phyloP scores from a whole-genome alignment of 768 basidiomycete species.

The Suillus decipiens region DNA sequence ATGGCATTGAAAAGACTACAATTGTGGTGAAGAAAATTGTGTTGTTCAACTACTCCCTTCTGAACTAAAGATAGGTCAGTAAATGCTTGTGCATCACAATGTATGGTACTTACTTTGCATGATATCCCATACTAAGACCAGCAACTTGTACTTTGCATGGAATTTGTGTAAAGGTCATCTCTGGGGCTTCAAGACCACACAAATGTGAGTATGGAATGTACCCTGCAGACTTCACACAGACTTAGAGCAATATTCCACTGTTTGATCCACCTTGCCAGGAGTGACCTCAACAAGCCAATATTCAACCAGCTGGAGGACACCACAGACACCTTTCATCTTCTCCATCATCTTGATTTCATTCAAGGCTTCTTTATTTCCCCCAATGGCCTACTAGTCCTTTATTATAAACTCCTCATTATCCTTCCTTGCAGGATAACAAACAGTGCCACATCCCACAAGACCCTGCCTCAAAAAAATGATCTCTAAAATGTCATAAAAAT shows the following conservation, averaged over 20 bases:
- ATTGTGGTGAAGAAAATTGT: constrained; percentile 7
- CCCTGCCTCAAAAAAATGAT: not conserved
- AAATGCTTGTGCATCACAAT: not conserved
- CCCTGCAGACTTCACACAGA: not conserved
- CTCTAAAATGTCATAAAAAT: not conserved
- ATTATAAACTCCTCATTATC: not conserved
- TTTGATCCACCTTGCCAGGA: not conserved
- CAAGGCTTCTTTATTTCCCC: constrained; percentile 1
- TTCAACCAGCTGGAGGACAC: constrained; percentile 6
- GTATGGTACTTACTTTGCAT: not conserved
- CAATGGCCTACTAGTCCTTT: constrained; percentile 12
- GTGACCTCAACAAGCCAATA: not conserved
- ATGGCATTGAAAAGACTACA: constrained; percentile 9
- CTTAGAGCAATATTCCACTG: not conserved
- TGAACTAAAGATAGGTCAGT: constrained; percentile 6
- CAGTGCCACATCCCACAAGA: not conserved
- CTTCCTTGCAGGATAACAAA: not conserved
- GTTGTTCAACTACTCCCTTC: not conserved
- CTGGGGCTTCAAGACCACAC: not conserved
- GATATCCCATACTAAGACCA: constrained; percentile 7
- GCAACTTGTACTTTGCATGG: not conserved
- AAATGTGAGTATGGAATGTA: not conserved
- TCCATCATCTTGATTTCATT: constrained; percentile 9
- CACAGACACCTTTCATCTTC: constrained; percentile 5
- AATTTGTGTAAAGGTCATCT: not conserved